These are phyloP conservation scores for Penicillium silybi DNA, from an alignment of 495 filamentous ascomycete genomes.

Conservation along the genomic window DNA sequence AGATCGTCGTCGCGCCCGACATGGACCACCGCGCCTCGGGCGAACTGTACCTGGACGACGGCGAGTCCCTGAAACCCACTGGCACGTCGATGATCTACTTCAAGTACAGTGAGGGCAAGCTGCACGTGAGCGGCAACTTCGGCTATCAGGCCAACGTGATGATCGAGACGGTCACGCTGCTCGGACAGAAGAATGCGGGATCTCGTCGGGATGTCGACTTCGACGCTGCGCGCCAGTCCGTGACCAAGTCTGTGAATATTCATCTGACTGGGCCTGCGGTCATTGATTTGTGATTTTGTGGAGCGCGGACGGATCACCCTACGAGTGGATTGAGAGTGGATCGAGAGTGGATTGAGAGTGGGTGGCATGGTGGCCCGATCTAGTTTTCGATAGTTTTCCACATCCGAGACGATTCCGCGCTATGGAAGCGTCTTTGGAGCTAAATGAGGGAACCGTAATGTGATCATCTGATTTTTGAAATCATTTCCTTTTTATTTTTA, in stretches of 20 bases:
- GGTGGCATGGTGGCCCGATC: not conserved
- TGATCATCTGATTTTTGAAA: not conserved
- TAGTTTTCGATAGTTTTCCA: not conserved
- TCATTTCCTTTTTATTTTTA: no score
- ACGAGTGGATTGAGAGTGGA: not conserved
- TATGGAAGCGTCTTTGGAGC: not conserved
- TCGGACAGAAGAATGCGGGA: slow-evolving; percentile 33
- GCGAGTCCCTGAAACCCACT: slow-evolving; percentile 51
- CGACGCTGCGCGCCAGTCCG: not conserved
- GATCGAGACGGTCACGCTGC: slow-evolving; percentile 48
- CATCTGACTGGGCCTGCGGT: not conserved
- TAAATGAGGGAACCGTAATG: not conserved
- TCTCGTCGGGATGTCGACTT: slow-evolving; percentile 1
- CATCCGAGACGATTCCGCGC: not conserved
- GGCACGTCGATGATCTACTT: slow-evolving; percentile 50
- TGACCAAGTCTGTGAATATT: not conserved
- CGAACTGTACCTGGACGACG: slow-evolving; percentile 59
- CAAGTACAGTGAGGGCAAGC: slow-evolving; percentile 44
- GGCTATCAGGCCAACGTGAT: slow-evolving; percentile 41
- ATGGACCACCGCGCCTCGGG: slow-evolving; percentile 45
- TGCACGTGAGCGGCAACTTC: slow-evolving; percentile 52
- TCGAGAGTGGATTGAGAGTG: not conserved
- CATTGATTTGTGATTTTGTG: not conserved
- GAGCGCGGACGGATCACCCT: no score
- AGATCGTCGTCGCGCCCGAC: slow-evolving; percentile 64